These are phyloP conservation scores for Lunasporangiospora selenospora DNA, from an alignment of 192 early-diverging fungal genomes.

Conservation along the genomic window DNA sequence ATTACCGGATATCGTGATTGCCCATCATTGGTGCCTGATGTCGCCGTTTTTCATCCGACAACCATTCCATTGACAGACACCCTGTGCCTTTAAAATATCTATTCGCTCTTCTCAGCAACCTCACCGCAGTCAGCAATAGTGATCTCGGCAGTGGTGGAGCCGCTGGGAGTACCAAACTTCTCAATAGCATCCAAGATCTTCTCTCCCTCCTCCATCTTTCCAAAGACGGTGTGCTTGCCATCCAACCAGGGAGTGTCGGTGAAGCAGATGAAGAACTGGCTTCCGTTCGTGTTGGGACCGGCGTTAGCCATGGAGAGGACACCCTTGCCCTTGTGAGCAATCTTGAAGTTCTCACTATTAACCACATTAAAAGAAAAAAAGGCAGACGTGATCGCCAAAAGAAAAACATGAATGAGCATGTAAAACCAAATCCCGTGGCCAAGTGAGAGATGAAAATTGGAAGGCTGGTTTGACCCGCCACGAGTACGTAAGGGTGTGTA, in stretches of 20 bases:
- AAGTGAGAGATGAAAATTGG: background rate
- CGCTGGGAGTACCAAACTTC: slow-evolving; percentile 63
- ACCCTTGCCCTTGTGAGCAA: slow-evolving; percentile 80
- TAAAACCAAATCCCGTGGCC: background rate
- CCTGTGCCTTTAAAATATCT: background rate
- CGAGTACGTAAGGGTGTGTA: too few species aligned
- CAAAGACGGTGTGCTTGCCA: slow-evolving; percentile 94
- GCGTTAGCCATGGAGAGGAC: slow-evolving; percentile 78
- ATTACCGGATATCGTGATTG: too few species aligned
- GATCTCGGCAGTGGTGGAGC: slow-evolving; percentile 67
- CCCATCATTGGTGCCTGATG: too few species aligned
- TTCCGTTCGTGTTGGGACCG: slow-evolving; percentile 59
- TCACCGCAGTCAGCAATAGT: slow-evolving; percentile 82
- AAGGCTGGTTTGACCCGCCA: too few species aligned
- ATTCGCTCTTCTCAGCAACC: slow-evolving; percentile 45
- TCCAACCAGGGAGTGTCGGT: slow-evolving; percentile 83
- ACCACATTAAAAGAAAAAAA: slow-evolving; percentile 2
- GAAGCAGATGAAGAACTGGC: slow-evolving; percentile 44
- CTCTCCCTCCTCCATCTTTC: slow-evolving; percentile 77
- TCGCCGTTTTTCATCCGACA: too few species aligned
- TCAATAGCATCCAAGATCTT: slow-evolving; percentile 81
- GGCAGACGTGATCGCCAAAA: background rate
- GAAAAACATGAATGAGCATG: background rate
- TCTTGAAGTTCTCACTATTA: slow-evolving; percentile 83
- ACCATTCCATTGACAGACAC: too few species aligned